Base-by-base conservation (phyloP, 2,329 filamentous ascomycete genomes). In the Sporothrix sp. region DNA sequence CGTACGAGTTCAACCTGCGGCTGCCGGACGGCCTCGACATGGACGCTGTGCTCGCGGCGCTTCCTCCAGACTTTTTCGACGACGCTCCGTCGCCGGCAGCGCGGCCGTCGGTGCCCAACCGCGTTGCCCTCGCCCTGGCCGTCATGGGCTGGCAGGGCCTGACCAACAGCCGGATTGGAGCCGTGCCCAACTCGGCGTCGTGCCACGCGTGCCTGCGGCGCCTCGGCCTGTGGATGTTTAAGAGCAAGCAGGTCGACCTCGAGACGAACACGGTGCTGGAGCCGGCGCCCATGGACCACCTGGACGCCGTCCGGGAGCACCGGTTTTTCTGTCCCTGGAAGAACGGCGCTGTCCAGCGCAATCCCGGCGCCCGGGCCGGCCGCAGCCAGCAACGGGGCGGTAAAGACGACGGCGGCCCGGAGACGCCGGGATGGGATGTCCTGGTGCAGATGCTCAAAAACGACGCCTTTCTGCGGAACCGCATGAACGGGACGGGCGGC, bases 181-280 rank as follows among this genome's bases (percentile, higher is more conserved):
- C 79, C 1, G 78, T 84, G 20, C 80, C 83, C 36, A 85, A 87
- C 54, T 78, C 91, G 14, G 82, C 86, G 6, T 82, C 81, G 4
- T 98, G 93, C 65, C 77, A 84, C 52, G 86, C 87, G 18, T 98
- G 93, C 63, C 85, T 95, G 61, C 82, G 93, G 53, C 81, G 90
- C 1, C 73, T 97, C 0, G 93, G 93, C 0, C 73, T 98, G 2
- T 98, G 93, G 93, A 84, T 98, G 72, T 97, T 95, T 65, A 85
- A 82, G 61, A 83, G 82, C 64, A 89, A 83, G 65, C 78, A 79
- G 59, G 76, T 84, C 27, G 75, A 79, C 52, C 68, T 71, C 1
- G 66, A 68, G 14, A 73, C 73, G 0, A 66, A 73, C 32, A 61
- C 69, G 32, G 68, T 81, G 9, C 65, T 82, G 10, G 71, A 76